phyloP scores from a whole-genome alignment of 768 basidiomycete genomes.

The Boletus sp. region DNA sequence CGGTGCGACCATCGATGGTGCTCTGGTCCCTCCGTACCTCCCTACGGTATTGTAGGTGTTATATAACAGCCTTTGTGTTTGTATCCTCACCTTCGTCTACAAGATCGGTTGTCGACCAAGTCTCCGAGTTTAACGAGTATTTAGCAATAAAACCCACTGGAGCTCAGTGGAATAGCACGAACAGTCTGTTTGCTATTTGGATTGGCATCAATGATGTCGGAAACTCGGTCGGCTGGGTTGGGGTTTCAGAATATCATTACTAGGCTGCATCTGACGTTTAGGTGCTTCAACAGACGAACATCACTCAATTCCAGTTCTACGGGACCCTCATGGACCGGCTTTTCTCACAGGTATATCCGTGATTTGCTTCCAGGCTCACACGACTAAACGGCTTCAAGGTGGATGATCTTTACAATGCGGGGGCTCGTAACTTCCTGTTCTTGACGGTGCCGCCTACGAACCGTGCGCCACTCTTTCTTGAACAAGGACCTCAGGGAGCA shows the following conservation, averaged over 20 bases:
- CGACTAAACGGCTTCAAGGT: slow-evolving; percentile 8
- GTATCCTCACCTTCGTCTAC: background rate
- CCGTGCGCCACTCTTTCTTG: slow-evolving; percentile 52
- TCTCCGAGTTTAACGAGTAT: slow-evolving; percentile 52
- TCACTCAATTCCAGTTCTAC: slow-evolving; percentile 24
- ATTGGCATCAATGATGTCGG: slow-evolving; percentile 70
- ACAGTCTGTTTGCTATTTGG: slow-evolving; percentile 65
- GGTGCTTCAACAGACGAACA: slow-evolving; percentile 19
- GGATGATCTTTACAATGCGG: slow-evolving; percentile 29
- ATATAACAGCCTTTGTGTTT: background rate
- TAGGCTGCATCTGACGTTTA: background rate
- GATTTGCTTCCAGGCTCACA: background rate
- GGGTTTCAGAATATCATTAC: background rate
- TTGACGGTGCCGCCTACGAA: slow-evolving; percentile 62
- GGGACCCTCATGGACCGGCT: slow-evolving; percentile 24
- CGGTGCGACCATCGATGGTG: slow-evolving; percentile 62
- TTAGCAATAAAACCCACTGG: slow-evolving; percentile 47
- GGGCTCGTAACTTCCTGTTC: slow-evolving; percentile 62
- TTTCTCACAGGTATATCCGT: slow-evolving; percentile 26
- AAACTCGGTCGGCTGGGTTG: slow-evolving; percentile 17
- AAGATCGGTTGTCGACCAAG: slow-evolving; percentile 47
- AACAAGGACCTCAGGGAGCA: slow-evolving; percentile 33
- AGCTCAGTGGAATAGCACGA: slow-evolving; percentile 54
- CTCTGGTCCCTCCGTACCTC: slow-evolving; percentile 51
- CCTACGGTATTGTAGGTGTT: slow-evolving; percentile 52